Evolutionary conservation across 2,329 filamentous ascomycete species (phyloP).

Genomic region (Colletotrichum sojae): DNA sequence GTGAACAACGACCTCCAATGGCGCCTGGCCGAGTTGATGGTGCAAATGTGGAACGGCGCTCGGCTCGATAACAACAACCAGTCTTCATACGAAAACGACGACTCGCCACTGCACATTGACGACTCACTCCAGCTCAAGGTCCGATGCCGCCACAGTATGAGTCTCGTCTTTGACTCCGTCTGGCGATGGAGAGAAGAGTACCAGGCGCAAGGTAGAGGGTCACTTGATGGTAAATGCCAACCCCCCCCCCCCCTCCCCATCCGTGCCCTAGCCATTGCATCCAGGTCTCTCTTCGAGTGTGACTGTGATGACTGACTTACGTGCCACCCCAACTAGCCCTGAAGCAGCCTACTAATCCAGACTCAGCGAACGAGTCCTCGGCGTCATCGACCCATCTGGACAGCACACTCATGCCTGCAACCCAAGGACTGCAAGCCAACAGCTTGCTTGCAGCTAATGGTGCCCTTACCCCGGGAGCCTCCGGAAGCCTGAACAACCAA

Average conservation of each 20-base stretch:
- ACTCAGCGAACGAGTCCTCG: constrained; percentile 82
- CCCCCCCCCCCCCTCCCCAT: constrained; percentile 32
- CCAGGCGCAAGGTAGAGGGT: constrained; percentile 78
- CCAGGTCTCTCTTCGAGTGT: constrained; percentile 42
- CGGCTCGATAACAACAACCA: constrained; percentile 65
- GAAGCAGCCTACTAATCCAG: constrained; percentile 89
- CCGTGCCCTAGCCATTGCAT: constrained; percentile 40
- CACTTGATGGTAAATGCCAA: constrained; percentile 75
- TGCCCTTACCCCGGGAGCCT: constrained; percentile 65
- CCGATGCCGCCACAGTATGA: constrained; percentile 88
- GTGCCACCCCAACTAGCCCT: constrained; percentile 66
- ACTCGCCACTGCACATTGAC: constrained; percentile 68
- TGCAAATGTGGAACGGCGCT: constrained; percentile 87
- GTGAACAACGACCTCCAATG: constrained; percentile 84
- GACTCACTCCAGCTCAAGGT: constrained; percentile 84
- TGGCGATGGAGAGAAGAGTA: constrained; percentile 90
- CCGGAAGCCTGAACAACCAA: constrained; percentile 49
- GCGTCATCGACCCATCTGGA: constrained; percentile 76
- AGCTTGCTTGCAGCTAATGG: constrained; percentile 65
- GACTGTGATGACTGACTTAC: constrained; percentile 46
- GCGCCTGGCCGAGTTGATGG: constrained; percentile 86
- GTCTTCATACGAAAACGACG: constrained; percentile 61
- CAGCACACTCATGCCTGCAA: constrained; percentile 67
- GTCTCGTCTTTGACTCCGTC: constrained; percentile 85
- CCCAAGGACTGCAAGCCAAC: constrained; percentile 64